phyloP scores from a whole-genome alignment of 257 asterid genomes.

The Eustoma russellianum region DNA sequence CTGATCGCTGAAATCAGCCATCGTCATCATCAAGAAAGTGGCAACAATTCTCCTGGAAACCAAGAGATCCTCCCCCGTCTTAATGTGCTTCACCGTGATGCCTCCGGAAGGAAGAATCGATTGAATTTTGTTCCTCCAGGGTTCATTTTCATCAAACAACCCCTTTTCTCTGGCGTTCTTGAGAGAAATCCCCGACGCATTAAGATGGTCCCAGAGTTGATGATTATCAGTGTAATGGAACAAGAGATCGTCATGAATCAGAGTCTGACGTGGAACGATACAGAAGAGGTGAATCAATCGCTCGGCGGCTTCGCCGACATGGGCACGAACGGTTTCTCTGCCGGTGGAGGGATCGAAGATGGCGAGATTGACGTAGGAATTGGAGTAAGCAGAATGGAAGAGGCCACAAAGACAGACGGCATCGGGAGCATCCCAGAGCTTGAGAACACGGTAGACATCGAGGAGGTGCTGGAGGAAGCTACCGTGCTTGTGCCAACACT shows the following conservation, averaged over 20 bases:
- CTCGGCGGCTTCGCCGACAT: constrained; percentile 71
- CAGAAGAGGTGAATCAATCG: constrained; percentile 68
- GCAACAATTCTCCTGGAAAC: constrained; percentile 66
- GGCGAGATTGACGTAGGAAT: constrained; percentile 78
- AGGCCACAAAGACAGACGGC: constrained; percentile 77
- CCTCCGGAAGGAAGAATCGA: constrained; percentile 55
- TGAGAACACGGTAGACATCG: constrained; percentile 62
- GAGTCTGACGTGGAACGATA: constrained; percentile 59
- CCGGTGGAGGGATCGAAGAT: constrained; percentile 79
- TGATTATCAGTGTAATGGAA: constrained; percentile 44
- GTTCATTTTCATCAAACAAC: constrained; percentile 17
- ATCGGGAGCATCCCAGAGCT: constrained; percentile 69
- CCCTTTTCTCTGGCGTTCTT: constrained; percentile 23
- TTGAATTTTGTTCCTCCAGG: constrained; percentile 60
- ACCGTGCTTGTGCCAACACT: constrained; percentile 93
- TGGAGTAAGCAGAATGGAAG: constrained; percentile 92
- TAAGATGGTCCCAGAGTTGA: constrained; percentile 62
- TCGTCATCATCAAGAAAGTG: constrained; percentile 57
- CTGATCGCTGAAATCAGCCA: constrained; percentile 87
- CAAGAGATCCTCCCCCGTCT: constrained; percentile 59
- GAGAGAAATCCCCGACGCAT: constrained; percentile 34
- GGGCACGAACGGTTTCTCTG: constrained; percentile 56
- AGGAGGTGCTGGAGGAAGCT: constrained; percentile 68
- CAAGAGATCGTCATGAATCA: constrained; percentile 55
- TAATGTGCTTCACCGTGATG: constrained; percentile 55